Conservation (phyloP, 805 yeast species). For the Myxozyma mucilagina region DNA sequence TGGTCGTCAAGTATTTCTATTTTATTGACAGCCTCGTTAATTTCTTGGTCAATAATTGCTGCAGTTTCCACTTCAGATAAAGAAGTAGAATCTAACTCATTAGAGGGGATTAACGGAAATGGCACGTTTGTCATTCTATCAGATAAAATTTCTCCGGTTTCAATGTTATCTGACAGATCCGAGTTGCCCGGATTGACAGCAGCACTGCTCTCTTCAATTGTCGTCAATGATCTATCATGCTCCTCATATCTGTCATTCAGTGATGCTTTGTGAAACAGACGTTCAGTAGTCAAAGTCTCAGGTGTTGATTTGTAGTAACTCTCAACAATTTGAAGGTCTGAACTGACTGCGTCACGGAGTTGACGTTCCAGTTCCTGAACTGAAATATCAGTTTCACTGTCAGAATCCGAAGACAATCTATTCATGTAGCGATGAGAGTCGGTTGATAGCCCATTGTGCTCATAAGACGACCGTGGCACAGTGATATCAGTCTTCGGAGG, state of each 20-base stretch:
- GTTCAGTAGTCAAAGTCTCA: background rate
- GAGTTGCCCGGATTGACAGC: no score
- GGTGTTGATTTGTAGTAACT: slow-evolving; percentile 37
- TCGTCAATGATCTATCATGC: no score
- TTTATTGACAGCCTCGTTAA: slow-evolving; percentile 21
- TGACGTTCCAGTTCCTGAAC: background rate
- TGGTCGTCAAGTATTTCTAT: slow-evolving; percentile 35
- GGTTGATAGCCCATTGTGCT: background rate
- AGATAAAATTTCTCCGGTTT: background rate
- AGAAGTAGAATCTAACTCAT: background rate
- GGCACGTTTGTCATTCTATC: slow-evolving; percentile 9
- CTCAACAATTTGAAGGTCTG: slow-evolving; percentile 38
- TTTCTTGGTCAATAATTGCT: background rate
- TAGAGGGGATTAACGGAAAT: background rate
- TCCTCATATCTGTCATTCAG: no score
- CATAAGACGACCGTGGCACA: background rate
- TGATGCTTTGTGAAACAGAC: background rate
- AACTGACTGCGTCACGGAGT: slow-evolving; percentile 23
- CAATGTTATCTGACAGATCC: no score
- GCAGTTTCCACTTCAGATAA: background rate
- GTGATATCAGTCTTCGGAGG: background rate
- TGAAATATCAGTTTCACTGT: no score
- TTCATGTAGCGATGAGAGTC: no score
- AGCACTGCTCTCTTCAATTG: no score
- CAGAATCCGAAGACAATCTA: no score